Conservation (phyloP, 192 early-diverging fungal species). For the Umbelopsis vinacea region DNA sequence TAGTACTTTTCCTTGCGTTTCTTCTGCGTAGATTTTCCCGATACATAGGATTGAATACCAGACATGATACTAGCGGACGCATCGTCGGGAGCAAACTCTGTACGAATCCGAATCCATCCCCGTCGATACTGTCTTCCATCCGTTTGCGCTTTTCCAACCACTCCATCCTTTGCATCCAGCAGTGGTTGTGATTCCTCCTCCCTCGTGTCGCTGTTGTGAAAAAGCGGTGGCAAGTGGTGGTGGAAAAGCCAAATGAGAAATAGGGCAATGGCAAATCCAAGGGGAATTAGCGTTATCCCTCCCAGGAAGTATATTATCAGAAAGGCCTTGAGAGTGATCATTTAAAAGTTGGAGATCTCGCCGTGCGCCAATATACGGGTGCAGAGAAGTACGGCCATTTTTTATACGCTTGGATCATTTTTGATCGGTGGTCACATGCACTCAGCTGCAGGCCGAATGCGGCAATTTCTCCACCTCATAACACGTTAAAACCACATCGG, state of each 20-base stretch:
- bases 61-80: background rate
- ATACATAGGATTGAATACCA: constrained; percentile 12
- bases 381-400: background rate
- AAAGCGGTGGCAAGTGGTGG: background rate
- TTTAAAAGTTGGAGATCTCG: background rate
- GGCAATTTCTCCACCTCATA: background rate
- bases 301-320: constrained; percentile 12
- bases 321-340: constrained; percentile 6
- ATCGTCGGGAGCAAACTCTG: background rate
- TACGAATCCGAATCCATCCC: constrained; percentile 15
- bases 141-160: background rate
- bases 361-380: background rate
- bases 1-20: constrained; percentile 42
- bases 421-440: constrained; percentile 3
- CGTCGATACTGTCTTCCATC: background rate
- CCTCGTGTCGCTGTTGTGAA: background rate
- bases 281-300: background rate
- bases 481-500: no score
- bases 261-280: constrained; percentile 13
- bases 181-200: background rate
- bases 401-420: background rate
- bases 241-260: constrained; percentile 11
- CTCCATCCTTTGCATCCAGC: background rate
- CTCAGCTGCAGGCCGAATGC: background rate
- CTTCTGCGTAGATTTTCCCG: constrained; percentile 4